These are phyloP conservation scores for Corchorus capsularis DNA, from an alignment of 345 rosid species.

Conservation along the genomic window DNA sequence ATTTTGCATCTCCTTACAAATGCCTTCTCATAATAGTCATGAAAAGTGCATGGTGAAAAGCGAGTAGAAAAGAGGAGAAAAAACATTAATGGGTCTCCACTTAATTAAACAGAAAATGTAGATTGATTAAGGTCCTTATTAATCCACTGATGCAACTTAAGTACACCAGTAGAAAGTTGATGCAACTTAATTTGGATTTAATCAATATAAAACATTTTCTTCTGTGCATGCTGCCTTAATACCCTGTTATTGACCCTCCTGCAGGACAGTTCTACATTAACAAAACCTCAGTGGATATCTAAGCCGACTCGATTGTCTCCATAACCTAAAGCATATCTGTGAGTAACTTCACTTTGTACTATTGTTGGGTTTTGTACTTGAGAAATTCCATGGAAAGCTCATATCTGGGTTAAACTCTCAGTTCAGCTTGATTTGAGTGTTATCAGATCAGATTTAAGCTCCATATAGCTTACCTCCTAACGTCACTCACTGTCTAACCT, in stretches of 20 bases:
- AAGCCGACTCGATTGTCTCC: conserved; percentile 67
- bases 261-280: conserved; percentile 59
- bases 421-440: conserved; percentile 25
- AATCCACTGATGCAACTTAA: too few species aligned
- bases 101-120: too few species aligned
- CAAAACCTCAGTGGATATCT: conserved; percentile 66
- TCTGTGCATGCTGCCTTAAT: background rate
- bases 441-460: conserved; percentile 74
- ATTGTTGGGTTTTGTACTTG: background rate
- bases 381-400: conserved; percentile 8
- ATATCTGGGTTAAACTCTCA: background rate
- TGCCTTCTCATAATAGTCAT: too few species aligned
- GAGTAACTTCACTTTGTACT: conserved; percentile 33
- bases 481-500: too few species aligned
- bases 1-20: background rate
- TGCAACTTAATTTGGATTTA: background rate
- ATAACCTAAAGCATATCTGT: conserved; percentile 67
- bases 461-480: too few species aligned
- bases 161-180: too few species aligned
- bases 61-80: too few species aligned
- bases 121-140: too few species aligned
- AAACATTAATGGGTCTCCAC: too few species aligned
- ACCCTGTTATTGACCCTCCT: conserved; percentile 17
- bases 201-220: background rate
- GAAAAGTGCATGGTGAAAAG: too few species aligned